phyloP scores from a whole-genome alignment of 495 filamentous ascomycete genomes.

The Penicillium simplicissimum region DNA sequence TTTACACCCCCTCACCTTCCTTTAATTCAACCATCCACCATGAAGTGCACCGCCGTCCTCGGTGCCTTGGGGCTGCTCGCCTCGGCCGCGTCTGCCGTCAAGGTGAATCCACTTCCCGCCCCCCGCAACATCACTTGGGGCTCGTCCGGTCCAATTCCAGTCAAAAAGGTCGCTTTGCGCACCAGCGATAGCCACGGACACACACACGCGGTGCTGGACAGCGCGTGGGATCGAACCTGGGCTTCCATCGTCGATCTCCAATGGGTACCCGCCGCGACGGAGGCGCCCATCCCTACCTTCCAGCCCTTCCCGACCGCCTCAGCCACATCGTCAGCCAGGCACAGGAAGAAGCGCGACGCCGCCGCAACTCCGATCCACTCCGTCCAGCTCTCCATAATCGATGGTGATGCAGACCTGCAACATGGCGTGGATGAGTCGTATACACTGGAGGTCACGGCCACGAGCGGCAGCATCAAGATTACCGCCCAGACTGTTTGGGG shows the following conservation, averaged over 20 bases:
- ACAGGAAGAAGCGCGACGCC: conserved; percentile 38
- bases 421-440: conserved; percentile 61
- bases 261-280: conserved; percentile 54
- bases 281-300: conserved; percentile 49
- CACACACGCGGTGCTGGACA: conserved; percentile 29
- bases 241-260: conserved; percentile 43
- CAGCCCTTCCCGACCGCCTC: conserved; percentile 47
- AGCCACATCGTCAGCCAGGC: conserved; percentile 1
- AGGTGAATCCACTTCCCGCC: conserved; percentile 56
- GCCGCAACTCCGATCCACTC: conserved; percentile 28
- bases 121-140: conserved; percentile 57
- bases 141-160: conserved; percentile 47
- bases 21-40: conserved; percentile 19
- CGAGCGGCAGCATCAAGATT: conserved; percentile 42
- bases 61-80: conserved; percentile 28
- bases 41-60: conserved; percentile 35
- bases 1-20: background rate
- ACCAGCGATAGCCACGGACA: conserved; percentile 23
- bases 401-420: conserved; percentile 46
- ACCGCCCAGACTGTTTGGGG: conserved; percentile 53
- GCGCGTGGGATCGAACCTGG: conserved; percentile 53
- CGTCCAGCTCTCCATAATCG: conserved; percentile 43
- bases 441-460: conserved; percentile 45
- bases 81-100: conserved; percentile 41
- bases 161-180: conserved; percentile 32